These are phyloP conservation scores for Coniosporium apollinis DNA, from an alignment of 495 filamentous ascomycete species.

Conservation along the genomic window DNA sequence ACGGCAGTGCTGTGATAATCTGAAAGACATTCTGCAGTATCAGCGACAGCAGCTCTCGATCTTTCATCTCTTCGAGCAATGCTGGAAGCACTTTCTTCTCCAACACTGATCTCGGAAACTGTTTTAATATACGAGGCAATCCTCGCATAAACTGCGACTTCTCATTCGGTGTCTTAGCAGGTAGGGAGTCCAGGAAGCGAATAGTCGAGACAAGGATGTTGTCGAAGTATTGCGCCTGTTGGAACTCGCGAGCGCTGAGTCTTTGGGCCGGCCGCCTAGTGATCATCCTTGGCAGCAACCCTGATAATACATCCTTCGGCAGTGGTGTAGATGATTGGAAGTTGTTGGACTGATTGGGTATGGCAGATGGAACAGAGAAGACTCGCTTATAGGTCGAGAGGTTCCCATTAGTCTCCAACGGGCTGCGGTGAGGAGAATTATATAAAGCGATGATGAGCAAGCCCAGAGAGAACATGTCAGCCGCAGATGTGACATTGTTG, in stretches of 20 bases:
- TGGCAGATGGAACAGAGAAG: constrained; percentile 55
- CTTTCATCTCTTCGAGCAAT: constrained; percentile 80
- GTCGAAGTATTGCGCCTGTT: constrained; percentile 87
- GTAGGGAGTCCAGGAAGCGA: constrained; percentile 78
- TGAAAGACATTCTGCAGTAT: constrained; percentile 83
- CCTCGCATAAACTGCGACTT: constrained; percentile 86
- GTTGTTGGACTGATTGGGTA: constrained; percentile 63
- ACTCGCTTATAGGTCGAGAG: constrained; percentile 66
- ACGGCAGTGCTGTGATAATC: constrained; percentile 60
- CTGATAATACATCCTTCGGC: constrained; percentile 56
- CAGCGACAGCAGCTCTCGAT: constrained; percentile 65
- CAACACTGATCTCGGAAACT: constrained; percentile 81
- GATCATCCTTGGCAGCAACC: constrained; percentile 67
- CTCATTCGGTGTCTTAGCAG: constrained; percentile 79
- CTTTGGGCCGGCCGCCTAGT: constrained; percentile 73
- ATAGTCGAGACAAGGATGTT: constrained; percentile 92
- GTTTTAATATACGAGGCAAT: constrained; percentile 64
- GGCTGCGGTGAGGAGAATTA: constrained; percentile 79
- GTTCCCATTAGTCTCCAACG: constrained; percentile 63
- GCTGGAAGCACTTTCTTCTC: constrained; percentile 87
- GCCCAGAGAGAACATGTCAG: constrained; percentile 87
- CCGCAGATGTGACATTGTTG: constrained; percentile 56
- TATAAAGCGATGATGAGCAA: constrained; percentile 79
- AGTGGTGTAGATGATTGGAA: constrained; percentile 64
- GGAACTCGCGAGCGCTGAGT: constrained; percentile 79